Conservation (phyloP, 2,329 filamentous ascomycete species). For the Colletotrichum kahawae region DNA sequence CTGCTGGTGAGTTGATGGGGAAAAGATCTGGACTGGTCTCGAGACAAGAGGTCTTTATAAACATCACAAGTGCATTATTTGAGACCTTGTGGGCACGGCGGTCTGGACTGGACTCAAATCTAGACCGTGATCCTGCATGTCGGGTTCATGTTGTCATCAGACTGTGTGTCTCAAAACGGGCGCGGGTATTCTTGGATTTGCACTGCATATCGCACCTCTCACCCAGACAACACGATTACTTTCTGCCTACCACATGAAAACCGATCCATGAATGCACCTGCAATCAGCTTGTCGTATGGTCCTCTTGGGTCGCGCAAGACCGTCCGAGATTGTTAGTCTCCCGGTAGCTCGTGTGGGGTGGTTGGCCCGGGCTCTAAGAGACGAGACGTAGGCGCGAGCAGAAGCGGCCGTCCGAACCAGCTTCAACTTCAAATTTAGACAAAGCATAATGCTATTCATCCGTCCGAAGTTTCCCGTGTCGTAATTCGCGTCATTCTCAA, state of each 20-base stretch:
- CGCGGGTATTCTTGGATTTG: neutral
- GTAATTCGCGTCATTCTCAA: neutral
- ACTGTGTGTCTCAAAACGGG: neutral
- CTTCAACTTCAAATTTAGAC: neutral
- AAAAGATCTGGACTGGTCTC: neutral
- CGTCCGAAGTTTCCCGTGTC: neutral
- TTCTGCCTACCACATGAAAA: neutral
- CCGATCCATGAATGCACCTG: neutral
- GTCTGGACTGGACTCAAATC: neutral
- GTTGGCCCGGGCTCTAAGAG: neutral
- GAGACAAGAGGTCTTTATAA: neutral
- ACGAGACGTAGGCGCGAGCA: neutral
- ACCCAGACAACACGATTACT: neutral
- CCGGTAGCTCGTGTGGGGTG: neutral
- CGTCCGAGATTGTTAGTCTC: neutral
- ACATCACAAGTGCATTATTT: neutral
- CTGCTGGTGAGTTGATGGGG: neutral
- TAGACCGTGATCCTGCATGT: neutral
- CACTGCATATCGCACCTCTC: neutral
- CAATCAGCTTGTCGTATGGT: neutral
- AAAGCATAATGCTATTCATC: neutral
- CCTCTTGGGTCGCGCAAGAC: neutral
- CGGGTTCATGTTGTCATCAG: neutral
- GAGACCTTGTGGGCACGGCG: fast-evolving
- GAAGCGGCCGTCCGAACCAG: neutral